Percentiles rank a stretch among this genome's conserved stretches.
phyloP scores from a whole-genome alignment of 2,329 filamentous ascomycete species.

The Colletotrichum spaethianum region DNA sequence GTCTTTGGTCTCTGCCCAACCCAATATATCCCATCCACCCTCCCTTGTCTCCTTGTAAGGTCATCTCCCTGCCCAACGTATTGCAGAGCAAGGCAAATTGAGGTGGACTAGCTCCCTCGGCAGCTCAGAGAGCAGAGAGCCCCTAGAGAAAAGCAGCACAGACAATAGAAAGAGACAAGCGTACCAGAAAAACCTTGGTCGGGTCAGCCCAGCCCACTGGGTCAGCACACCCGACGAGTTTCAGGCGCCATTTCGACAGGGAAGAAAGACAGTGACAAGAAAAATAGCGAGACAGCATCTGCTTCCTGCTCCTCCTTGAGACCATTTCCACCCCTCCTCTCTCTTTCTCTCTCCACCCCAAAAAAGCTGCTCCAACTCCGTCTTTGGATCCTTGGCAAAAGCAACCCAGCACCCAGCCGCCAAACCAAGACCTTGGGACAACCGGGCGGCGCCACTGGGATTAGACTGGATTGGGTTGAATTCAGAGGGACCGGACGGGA shows the following conservation, averaged over 20 bases:
- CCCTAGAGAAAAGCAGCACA: constrained; percentile 13
- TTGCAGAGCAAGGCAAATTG: constrained; percentile 1
- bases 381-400: constrained; percentile 39
- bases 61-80: constrained; percentile 2
- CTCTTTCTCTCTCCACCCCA: neutral
- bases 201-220: constrained; percentile 34
- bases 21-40: constrained; percentile 8
- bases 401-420: constrained; percentile 29
- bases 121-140: constrained; percentile 11
- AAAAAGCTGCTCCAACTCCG: constrained; percentile 27
- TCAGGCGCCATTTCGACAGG: constrained; percentile 38
- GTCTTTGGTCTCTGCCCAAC: neutral
- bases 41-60: constrained; percentile 8
- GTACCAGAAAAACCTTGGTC: neutral
- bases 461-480: constrained; percentile 21
- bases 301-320: constrained; percentile 34
- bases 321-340: neutral
- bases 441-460: constrained; percentile 2
- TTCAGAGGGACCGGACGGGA: constrained; percentile 2
- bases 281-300: constrained; percentile 22
- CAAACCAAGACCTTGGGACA: constrained; percentile 35
- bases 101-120: neutral
- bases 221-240: constrained; percentile 27
- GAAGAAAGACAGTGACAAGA: constrained; percentile 19
- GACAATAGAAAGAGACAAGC: constrained; percentile 5